Conservation (phyloP, 768 basidiomycete species). For the Mycena chlorophos region DNA sequence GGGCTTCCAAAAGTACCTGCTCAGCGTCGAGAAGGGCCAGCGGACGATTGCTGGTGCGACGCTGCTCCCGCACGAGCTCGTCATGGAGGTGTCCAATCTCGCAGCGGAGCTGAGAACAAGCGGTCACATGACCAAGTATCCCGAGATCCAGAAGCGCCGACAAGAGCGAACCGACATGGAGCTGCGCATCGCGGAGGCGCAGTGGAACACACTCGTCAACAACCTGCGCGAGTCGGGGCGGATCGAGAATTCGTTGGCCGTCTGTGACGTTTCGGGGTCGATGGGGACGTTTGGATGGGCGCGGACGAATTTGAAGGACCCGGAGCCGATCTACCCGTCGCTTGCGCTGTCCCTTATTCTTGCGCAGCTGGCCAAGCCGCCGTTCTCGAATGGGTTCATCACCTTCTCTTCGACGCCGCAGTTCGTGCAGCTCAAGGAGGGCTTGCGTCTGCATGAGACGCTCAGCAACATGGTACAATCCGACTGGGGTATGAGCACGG, state of each 20-base stretch:
- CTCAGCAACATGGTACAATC: conserved; percentile 37
- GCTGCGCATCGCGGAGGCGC: conserved; percentile 54
- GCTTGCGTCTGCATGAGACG: conserved; percentile 37
- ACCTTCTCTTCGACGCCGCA: conserved; percentile 59
- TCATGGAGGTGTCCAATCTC: conserved; percentile 38
- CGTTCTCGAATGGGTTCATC: conserved; percentile 67
- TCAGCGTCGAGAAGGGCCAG: conserved; percentile 55
- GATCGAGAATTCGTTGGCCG: conserved; percentile 62
- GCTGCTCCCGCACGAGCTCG: conserved; percentile 63
- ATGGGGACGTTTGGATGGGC: conserved; percentile 48
- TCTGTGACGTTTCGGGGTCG: conserved; percentile 76
- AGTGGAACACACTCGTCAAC: conserved; percentile 64
- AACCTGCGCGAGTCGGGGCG: conserved; percentile 52
- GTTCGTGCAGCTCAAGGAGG: conserved; percentile 50
- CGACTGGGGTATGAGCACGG: conserved; percentile 59
- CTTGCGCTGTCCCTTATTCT: conserved; percentile 67
- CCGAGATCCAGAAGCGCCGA: conserved; percentile 28
- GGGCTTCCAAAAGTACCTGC: conserved; percentile 60
- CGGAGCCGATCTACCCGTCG: conserved; percentile 58
- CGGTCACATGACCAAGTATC: too few species aligned
- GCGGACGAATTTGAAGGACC: neutral
- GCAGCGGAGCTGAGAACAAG: too few species aligned
- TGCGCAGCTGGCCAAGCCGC: conserved; percentile 59
- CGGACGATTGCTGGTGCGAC: conserved; percentile 64
- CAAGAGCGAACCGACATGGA: conserved; percentile 35